Evolutionary conservation across 352 stramenopile species (phyloP).

Genomic region (Globisporangium okanoganense): DNA sequence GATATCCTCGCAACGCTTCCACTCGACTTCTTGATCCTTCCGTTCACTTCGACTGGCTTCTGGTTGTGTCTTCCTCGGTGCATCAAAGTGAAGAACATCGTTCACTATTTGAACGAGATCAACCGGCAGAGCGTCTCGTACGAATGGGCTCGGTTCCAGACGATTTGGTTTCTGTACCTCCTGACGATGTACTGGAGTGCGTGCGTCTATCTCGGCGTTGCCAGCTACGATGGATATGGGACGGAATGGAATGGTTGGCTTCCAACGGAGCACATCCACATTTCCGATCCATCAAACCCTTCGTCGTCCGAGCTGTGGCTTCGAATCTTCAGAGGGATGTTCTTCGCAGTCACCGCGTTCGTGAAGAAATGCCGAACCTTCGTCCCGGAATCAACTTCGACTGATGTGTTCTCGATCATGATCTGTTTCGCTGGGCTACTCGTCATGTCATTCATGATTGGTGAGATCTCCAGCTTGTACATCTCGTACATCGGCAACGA

Average conservation of each 20-base stretch:
- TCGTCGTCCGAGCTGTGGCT: constrained; percentile 30
- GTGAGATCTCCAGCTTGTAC: constrained; percentile 61
- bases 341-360: constrained; percentile 55
- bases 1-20: constrained; percentile 42
- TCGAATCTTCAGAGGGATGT: constrained; percentile 44
- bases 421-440: constrained; percentile 51
- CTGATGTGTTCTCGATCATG: constrained; percentile 46
- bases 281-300: constrained; percentile 24
- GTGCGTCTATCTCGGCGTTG: constrained; percentile 45
- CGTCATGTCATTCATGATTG: constrained; percentile 68
- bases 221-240: constrained; percentile 35
- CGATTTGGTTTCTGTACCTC: constrained; percentile 52
- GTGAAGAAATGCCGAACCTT: constrained; percentile 55
- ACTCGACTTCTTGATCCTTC: constrained; percentile 33
- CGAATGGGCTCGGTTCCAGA: constrained; percentile 23
- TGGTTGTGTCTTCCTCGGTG: constrained; percentile 47
- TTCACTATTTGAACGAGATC: constrained; percentile 52
- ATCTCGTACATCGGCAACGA: constrained; percentile 66
- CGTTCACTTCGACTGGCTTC: constrained; percentile 8
- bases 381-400: constrained; percentile 23
- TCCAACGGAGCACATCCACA: constrained; percentile 31
- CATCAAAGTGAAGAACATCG: constrained; percentile 51
- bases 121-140: constrained; percentile 27
- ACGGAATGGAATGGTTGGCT: constrained; percentile 51
- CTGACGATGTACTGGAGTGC: constrained; percentile 57